Evolutionary conservation across 2,329 filamentous ascomycete species (phyloP).

Genomic region (Neopestalotiopsis rosae): DNA sequence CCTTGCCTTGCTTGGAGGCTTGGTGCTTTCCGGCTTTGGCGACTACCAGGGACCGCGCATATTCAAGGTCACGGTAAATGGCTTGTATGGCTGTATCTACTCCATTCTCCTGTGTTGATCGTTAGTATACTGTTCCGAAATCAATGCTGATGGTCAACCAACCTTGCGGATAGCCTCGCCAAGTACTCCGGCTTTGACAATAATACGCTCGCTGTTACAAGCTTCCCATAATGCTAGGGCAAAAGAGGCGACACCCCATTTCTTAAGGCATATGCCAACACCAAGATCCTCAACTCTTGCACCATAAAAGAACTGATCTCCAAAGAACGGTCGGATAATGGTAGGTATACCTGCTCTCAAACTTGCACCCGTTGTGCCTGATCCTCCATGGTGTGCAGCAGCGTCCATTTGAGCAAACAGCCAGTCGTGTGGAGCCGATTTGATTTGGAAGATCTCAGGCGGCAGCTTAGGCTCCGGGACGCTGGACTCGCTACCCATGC

Average conservation of each 20-base stretch:
- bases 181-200: slow-evolving; percentile 79
- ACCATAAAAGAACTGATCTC: slow-evolving; percentile 97
- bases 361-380: slow-evolving; percentile 93
- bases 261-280: slow-evolving; percentile 87
- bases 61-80: slow-evolving; percentile 94
- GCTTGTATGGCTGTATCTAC: slow-evolving; percentile 89
- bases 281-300: slow-evolving; percentile 89
- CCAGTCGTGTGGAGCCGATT: slow-evolving; percentile 95
- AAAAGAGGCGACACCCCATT: slow-evolving; percentile 86
- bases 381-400: slow-evolving; percentile 91
- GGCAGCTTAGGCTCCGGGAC: slow-evolving; percentile 74
- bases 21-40: slow-evolving; percentile 61
- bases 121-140: slow-evolving; percentile 32
- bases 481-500: slow-evolving; percentile 43
- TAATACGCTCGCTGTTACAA: slow-evolving; percentile 89
- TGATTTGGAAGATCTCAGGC: slow-evolving; percentile 84
- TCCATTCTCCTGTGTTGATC: slow-evolving; percentile 73
- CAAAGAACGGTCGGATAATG: slow-evolving; percentile 96
- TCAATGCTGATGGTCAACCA: slow-evolving; percentile 39
- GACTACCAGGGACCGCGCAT: slow-evolving; percentile 83
- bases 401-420: slow-evolving; percentile 93
- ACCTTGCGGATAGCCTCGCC: slow-evolving; percentile 89
- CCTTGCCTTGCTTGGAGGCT: slow-evolving; percentile 36
- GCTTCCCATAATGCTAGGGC: slow-evolving; percentile 89
- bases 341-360: slow-evolving; percentile 90